These are phyloP conservation scores for Euphorbia schlechtendalii DNA, from an alignment of 441 rosid species.

Conservation along the genomic window DNA sequence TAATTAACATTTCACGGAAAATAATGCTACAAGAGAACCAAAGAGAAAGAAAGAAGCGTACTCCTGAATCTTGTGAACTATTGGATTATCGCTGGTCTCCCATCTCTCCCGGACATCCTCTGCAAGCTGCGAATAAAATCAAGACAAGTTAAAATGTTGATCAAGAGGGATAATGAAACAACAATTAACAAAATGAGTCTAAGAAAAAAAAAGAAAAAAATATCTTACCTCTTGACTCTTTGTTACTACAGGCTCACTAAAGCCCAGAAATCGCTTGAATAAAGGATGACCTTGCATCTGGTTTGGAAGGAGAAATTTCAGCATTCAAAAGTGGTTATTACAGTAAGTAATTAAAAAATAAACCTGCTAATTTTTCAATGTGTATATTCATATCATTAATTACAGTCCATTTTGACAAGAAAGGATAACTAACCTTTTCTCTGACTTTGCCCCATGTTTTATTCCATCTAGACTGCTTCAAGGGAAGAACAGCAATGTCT, in stretches of 20 bases:
- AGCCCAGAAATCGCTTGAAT: conserved; percentile 55
- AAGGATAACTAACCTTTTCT: conserved; percentile 44
- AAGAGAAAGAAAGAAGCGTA: conserved; percentile 27
- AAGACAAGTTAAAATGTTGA: conserved; percentile 7
- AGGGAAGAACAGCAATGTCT: conserved; percentile 56
- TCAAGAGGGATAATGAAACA: not conserved
- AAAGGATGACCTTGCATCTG: conserved; percentile 72
- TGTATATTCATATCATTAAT: not conserved
- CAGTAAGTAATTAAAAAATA: not conserved
- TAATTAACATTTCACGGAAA: conserved; percentile 5
- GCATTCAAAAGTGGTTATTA: conserved; percentile 9
- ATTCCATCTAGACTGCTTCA: conserved; percentile 65
- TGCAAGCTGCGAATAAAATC: conserved; percentile 53
- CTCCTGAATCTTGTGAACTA: conserved; percentile 97
- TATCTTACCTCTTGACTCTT: conserved; percentile 80
- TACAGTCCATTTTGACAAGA: not conserved
- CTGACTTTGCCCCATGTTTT: conserved; percentile 66
- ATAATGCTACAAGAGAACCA: not conserved
- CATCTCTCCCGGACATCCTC: conserved; percentile 88
- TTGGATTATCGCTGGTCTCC: conserved; percentile 91
- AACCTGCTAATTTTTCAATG: not conserved
- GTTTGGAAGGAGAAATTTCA: conserved; percentile 2
- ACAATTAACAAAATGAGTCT: not conserved
- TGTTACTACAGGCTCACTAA: conserved; percentile 79
- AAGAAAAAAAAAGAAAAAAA: not conserved